Base-by-base conservation (phyloP, 768 basidiomycete species). In the Sutorius australiensis region DNA sequence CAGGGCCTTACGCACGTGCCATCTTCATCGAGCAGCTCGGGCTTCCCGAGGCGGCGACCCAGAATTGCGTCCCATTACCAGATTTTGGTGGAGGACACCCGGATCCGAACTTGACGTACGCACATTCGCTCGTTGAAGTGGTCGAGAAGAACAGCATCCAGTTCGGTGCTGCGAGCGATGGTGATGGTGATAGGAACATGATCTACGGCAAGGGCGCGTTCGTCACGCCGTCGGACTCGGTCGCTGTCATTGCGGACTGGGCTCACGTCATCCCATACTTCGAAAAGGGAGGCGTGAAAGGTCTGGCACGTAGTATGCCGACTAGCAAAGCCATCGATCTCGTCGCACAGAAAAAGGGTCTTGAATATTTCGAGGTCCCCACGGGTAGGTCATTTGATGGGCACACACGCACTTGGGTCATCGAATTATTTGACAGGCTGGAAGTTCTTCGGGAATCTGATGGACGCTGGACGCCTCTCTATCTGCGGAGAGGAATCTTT, bases 361-460 rank as follows among this genome's bases (percentile, higher is more conserved):
- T 97, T 39, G 91, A 95, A 68, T 86, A 82, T 67, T 97, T 95
- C 63, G 97, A 98, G 69, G 95, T 98, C 17, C 97, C 97, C 4
- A 99, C 97, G 19, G 94, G 93, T 87, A 55, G 59, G 81, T 53
- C 36, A 3, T 31, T 51, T 45, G 0, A 37, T 11, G 6, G 13
- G 16, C 14, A 17, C 43, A 24, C 21, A 24, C 45, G 17, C n/a
- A 13, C 13, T 14, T 31, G 27, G 37, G 51, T 61, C 6, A 57
- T 41, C 19, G 19, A 14, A 3, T 16, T 50, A 33, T 31, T 13
- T 40, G 38, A 46, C 58, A 94, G 95, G 95, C 58, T 98, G 94
- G 94, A 99, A 99, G 73, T 99, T 99, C 82, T 99, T 99, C 67
- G 97, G 97, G 43, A 99, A 98, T 74, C 77, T 99, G 62, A 99